Conservation (phyloP, 2,329 filamentous ascomycete species). For the Pseudohalonectria lignicola region DNA sequence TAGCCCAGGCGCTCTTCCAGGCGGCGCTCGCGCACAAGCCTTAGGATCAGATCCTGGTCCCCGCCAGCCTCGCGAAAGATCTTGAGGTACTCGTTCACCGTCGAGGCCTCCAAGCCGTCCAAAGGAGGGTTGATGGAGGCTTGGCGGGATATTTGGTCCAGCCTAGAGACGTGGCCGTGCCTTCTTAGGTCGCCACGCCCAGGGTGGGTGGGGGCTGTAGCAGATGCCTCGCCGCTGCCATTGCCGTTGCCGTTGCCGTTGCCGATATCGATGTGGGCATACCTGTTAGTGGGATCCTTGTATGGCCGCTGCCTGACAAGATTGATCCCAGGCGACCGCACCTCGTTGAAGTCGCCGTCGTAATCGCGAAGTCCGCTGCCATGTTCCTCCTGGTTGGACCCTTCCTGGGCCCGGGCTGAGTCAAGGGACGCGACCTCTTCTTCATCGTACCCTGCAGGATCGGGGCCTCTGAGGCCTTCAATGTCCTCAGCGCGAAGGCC, state of each 20-base stretch:
- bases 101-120: slow-evolving; percentile 9
- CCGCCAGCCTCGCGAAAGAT: slow-evolving; percentile 51
- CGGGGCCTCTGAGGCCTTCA: background rate
- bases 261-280: no score
- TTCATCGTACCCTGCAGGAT: background rate
- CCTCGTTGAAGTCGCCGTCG: no score
- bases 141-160: background rate
- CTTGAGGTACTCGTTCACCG: slow-evolving; percentile 34
- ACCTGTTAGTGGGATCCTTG: no score
- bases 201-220: no score
- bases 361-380: no score
- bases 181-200: no score
- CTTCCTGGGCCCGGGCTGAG: background rate
- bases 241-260: no score
- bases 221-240: no score
- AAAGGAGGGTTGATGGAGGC: no score
- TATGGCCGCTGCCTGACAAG: no score
- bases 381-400: no score
- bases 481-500: slow-evolving; percentile 2
- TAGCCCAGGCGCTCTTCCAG: slow-evolving; percentile 46
- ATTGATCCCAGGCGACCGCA: no score
- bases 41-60: slow-evolving; percentile 45
- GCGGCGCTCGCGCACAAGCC: slow-evolving; percentile 50
- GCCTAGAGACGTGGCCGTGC: background rate
- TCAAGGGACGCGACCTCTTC: background rate